phyloP scores from a whole-genome alignment of 1,284 basidiomycete species.

The Inonotus hispidus region DNA sequence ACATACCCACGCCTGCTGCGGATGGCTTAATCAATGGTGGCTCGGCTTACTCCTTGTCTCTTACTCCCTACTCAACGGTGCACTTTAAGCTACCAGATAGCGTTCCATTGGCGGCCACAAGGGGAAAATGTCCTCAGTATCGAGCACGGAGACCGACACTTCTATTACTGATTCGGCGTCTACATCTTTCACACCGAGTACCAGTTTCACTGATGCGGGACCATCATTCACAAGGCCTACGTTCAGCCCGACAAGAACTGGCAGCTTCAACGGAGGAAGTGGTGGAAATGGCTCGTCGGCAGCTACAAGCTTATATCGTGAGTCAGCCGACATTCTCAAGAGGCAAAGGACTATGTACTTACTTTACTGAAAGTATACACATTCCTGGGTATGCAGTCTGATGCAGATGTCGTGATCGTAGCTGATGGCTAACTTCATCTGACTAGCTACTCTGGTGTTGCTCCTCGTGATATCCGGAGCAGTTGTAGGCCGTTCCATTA shows the following conservation, averaged over 20 bases:
- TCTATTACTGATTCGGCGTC: background rate
- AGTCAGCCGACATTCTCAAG: background rate
- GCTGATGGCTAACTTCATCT: background rate
- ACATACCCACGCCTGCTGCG: conserved; percentile 1
- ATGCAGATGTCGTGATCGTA: background rate
- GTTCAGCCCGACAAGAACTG: background rate
- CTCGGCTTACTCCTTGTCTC: background rate
- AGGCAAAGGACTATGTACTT: background rate
- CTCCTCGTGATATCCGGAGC: conserved; percentile 59
- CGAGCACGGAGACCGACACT: background rate
- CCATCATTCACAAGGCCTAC: background rate
- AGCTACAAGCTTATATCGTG: conserved; percentile 11
- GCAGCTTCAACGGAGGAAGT: background rate
- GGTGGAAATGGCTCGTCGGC: background rate
- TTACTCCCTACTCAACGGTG: background rate
- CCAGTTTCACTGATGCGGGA: background rate
- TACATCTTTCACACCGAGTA: background rate
- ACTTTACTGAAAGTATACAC: conserved; percentile 11
- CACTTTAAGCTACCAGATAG: background rate
- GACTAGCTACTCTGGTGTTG: conserved; percentile 52
- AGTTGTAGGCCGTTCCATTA: conserved; percentile 54
- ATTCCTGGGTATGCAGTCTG: conserved; percentile 8
- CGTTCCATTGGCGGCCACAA: background rate
- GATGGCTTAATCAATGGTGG: background rate
- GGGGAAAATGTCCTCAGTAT: background rate